phyloP scores from a whole-genome alignment of 2,329 filamentous ascomycete species.

The Aspergillus hortae region DNA sequence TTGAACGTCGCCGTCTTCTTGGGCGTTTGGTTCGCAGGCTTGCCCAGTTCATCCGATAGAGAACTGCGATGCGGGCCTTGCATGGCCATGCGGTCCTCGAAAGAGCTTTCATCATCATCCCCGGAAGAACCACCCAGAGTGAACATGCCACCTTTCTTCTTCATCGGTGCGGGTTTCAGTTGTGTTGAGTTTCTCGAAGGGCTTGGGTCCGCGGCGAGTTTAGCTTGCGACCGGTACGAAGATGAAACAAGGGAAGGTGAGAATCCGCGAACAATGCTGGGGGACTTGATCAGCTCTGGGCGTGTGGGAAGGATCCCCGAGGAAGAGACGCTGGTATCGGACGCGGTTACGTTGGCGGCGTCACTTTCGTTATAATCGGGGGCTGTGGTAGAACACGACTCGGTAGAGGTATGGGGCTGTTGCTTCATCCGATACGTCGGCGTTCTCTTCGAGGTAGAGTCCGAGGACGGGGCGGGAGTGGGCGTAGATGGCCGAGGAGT shows the following conservation, averaged over 20 bases:
- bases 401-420: constrained; percentile 45
- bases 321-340: constrained; percentile 62
- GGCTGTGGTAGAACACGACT: constrained; percentile 59
- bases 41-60: constrained; percentile 52
- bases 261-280: constrained; percentile 81
- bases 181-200: constrained; percentile 61
- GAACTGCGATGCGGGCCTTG: constrained; percentile 51
- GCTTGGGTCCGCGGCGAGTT: constrained; percentile 48
- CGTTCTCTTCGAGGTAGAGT: constrained; percentile 27
- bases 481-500: constrained; percentile 44
- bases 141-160: constrained; percentile 66
- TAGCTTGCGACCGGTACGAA: constrained; percentile 61
- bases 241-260: constrained; percentile 70
- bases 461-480: constrained; percentile 33
- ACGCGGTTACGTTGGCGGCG: constrained; percentile 40
- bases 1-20: constrained; percentile 83
- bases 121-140: constrained; percentile 79
- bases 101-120: constrained; percentile 76
- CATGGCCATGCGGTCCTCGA: constrained; percentile 58
- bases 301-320: constrained; percentile 39
- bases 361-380: constrained; percentile 45
- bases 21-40: constrained; percentile 30
- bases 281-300: constrained; percentile 52
- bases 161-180: constrained; percentile 50
- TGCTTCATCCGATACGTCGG: constrained; percentile 26